Conservation (phyloP, 495 filamentous ascomycete genomes). For the Pyronema omphalodes region DNA sequence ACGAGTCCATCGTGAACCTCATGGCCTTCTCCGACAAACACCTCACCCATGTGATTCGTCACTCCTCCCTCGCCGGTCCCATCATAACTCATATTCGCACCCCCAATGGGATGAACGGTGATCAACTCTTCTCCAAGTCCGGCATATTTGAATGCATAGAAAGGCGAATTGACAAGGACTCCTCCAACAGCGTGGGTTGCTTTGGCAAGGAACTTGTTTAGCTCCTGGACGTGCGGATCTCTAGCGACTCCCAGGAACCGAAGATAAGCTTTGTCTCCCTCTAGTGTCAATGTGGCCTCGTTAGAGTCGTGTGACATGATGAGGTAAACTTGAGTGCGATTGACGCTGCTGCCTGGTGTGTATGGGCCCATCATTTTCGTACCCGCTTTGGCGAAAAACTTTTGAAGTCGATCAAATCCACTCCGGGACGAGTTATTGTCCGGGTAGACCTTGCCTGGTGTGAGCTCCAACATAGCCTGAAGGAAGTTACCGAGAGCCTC, state of each 20-base stretch:
- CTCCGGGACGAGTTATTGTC: constrained; percentile 23
- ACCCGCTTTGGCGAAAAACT: constrained; percentile 31
- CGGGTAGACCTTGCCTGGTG: constrained; percentile 34
- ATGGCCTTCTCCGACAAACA: constrained; percentile 35
- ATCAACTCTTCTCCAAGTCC: constrained; percentile 36
- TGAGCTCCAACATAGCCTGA: constrained; percentile 37
- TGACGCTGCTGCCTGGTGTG: constrained; percentile 33
- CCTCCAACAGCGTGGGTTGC: constrained; percentile 40
- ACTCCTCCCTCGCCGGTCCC: constrained; percentile 39
- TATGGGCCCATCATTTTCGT: constrained; percentile 39
- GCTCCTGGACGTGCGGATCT: constrained; percentile 34
- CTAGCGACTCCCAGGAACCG: constrained; percentile 40
- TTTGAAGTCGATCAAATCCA: constrained; percentile 25
- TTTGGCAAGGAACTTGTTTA: constrained; percentile 34
- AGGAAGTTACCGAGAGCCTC: constrained; percentile 37
- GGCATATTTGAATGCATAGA: constrained; percentile 28
- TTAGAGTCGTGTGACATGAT: constrained; percentile 56
- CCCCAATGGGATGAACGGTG: constrained; percentile 52
- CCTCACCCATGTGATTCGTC: constrained; percentile 42
- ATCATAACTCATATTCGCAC: constrained; percentile 43
- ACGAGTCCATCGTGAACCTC: constrained; percentile 40
- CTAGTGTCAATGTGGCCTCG: constrained; percentile 39
- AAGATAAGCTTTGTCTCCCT: constrained; percentile 40
- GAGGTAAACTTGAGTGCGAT: constrained; percentile 46
- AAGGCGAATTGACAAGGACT: constrained; percentile 38